phyloP scores from a whole-genome alignment of 345 rosid genomes.

The Kernera saxatilis region DNA sequence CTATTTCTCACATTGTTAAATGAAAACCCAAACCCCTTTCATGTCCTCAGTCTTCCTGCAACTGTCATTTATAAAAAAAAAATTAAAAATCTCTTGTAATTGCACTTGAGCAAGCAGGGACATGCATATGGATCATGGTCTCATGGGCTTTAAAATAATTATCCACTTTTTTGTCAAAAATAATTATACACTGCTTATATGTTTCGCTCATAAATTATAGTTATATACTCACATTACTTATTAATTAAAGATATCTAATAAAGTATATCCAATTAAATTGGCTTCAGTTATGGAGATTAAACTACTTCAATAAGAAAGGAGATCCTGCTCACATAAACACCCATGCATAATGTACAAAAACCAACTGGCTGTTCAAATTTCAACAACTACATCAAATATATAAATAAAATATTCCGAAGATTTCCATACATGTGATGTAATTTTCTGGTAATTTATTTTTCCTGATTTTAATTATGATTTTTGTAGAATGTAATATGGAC shows the following conservation, averaged over 20 bases:
- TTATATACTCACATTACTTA: neutral
- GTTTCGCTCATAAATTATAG: too few relatives aligned
- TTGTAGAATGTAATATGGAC: slow-evolving; percentile 6
- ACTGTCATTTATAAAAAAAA: neutral
- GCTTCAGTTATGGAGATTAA: neutral
- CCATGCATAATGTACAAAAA: slow-evolving; percentile 25
- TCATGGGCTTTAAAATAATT: slow-evolving; percentile 1
- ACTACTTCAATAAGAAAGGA: neutral
- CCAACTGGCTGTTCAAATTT: slow-evolving; percentile 28
- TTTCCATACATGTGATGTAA: slow-evolving; percentile 10
- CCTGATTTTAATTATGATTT: slow-evolving; percentile 7
- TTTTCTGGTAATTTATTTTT: neutral
- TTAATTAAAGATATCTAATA: neutral
- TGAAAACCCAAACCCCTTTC: too few relatives aligned
- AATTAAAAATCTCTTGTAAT: too few relatives aligned
- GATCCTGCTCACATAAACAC: slow-evolving; percentile 24
- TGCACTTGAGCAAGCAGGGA: neutral
- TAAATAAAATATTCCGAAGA: slow-evolving; percentile 12
- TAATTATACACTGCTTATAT: neutral
- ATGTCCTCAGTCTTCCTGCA: neutral
- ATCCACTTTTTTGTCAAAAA: neutral
- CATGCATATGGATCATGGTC: neutral
- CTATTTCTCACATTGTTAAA: too few relatives aligned
- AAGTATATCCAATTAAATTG: neutral
- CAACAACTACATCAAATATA: slow-evolving; percentile 17